Conservation (phyloP, 2,329 filamentous ascomycete genomes). For the Leptodontidium sp. region DNA sequence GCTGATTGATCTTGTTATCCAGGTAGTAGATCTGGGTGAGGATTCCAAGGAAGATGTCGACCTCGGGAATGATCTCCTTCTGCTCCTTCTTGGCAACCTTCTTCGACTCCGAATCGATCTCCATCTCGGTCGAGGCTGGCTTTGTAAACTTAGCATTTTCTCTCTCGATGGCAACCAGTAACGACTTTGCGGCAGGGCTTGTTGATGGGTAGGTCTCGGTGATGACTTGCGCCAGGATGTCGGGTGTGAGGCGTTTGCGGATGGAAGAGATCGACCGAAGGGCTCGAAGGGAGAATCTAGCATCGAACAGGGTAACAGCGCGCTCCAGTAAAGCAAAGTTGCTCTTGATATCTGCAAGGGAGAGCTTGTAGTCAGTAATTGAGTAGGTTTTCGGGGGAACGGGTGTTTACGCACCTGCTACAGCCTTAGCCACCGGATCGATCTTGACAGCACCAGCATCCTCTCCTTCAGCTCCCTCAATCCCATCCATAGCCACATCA, state of each 20-base stretch:
- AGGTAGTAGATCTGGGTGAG: conserved; percentile 87
- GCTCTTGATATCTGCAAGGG: conserved; percentile 82
- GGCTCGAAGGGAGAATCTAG: conserved; percentile 92
- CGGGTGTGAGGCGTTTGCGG: conserved; percentile 86
- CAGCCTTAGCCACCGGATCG: conserved; percentile 66
- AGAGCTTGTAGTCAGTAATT: conserved; percentile 33
- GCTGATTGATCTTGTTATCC: conserved; percentile 82
- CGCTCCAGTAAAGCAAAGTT: conserved; percentile 93
- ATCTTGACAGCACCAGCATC: conserved; percentile 59
- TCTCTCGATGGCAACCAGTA: conserved; percentile 75
- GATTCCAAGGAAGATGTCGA: conserved; percentile 89
- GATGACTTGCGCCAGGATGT: conserved; percentile 82
- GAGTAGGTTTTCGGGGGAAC: not conserved
- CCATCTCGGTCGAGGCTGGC: conserved; percentile 70
- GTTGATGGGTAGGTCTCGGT: conserved; percentile 77
- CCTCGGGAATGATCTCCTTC: conserved; percentile 84
- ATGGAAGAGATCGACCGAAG: conserved; percentile 95
- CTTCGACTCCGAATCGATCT: conserved; percentile 72
- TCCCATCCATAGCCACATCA: conserved; percentile 75
- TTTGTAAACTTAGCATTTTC: conserved; percentile 69
- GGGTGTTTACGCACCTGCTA: conserved; percentile 60
- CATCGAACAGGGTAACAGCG: conserved; percentile 91
- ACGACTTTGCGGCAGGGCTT: conserved; percentile 68
- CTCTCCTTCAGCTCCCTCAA: conserved; percentile 41
- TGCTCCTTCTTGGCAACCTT: conserved; percentile 66